Evolutionary conservation across 768 basidiomycete genomes (phyloP), one percentile per base, ranked within the genome.

Genomic region (Mycena sanguinolenta): DNA sequence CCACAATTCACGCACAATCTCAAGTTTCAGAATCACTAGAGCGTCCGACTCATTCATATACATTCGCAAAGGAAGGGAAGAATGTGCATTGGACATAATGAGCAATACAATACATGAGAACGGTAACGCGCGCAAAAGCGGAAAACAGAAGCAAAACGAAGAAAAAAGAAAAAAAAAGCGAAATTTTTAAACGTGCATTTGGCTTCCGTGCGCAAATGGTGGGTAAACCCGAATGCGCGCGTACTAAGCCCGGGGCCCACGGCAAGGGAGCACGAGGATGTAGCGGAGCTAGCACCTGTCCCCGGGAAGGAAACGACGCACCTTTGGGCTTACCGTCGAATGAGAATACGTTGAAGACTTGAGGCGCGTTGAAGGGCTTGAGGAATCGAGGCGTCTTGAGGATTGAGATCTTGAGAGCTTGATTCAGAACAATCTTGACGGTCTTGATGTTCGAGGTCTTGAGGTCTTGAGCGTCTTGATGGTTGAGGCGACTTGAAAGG

Each of bases 161-260:
- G 42, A 19, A 44, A 44, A 19, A 19, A 44, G 21, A 44, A n/a
- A 19, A 44, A 7, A 44, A 19, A 4, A 44, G 21, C 13, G 3
- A 44, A 7, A 19, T 44, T 44, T 44, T 44, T 44, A 17, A 21
- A 44, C 36, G 36, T 38, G 42, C 42, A 44, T 44, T 44, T 44
- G 42, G 42, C 42, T 44, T 44, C 42, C 42, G 42, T 19, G 42
- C 42, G 17, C 44, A 46, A 46, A n/a, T 46, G 44, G 44, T 46
- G 44, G n/a, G 21, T 46, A 46, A n/a, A 44, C 16, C 44, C 44
- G n/a, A n/a, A n/a, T 46, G 44, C n/a, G 44, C 44, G 44, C 44
- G 44, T 46, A 46, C 44, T 46, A 46, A 46, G 44, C 44, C 44
- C 44, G 44, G 44, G 44, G 44, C 44, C 44, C 44, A 46, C 44